Percentiles rank a stretch among this genome's conserved stretches.
Evolutionary conservation across 108 stramenopile species (phyloP).

Genomic region (Fragilaria crotonensis): DNA sequence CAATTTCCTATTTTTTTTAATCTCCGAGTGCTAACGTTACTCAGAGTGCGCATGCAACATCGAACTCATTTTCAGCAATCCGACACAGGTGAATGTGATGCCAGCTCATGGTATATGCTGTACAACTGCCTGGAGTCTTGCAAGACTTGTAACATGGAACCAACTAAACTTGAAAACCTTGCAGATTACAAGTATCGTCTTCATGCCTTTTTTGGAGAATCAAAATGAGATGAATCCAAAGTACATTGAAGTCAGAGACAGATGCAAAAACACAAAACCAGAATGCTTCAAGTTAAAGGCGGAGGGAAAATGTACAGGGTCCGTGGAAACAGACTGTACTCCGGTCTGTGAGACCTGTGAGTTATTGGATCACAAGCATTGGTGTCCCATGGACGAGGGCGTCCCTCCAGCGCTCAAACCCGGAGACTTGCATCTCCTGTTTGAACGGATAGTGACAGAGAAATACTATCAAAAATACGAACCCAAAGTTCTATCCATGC

Average conservation of each 20-base stretch:
- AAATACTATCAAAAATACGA: conserved; percentile 17
- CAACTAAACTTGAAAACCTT: background rate
- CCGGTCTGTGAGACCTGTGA: conserved; percentile 72
- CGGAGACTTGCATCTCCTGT: conserved; percentile 27
- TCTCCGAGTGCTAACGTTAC: too few species aligned
- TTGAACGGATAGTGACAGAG: conserved; percentile 18
- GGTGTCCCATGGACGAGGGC: conserved; percentile 49
- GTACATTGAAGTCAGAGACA: background rate
- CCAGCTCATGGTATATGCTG: conserved; percentile 16
- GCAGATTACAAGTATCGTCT: background rate
- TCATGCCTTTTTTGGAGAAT: background rate
- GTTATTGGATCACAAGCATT: conserved; percentile 37
- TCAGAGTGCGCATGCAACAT: too few species aligned
- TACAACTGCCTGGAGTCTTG: conserved; percentile 11
- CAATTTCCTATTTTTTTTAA: too few species aligned
- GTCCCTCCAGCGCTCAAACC: conserved; percentile 29
- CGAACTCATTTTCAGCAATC: too few species aligned
- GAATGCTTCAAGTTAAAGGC: too few species aligned
- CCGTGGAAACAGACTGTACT: conserved; percentile 47
- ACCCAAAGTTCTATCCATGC: conserved; percentile 24
- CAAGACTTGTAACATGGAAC: too few species aligned
- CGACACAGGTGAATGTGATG: conserved; percentile 2
- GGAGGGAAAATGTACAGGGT: conserved; percentile 45
- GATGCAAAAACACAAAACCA: conserved; percentile 41
- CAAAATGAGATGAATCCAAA: background rate